Evolutionary conservation across 139 green algal species (phyloP).

Genomic region (Picochlorum sp.): DNA sequence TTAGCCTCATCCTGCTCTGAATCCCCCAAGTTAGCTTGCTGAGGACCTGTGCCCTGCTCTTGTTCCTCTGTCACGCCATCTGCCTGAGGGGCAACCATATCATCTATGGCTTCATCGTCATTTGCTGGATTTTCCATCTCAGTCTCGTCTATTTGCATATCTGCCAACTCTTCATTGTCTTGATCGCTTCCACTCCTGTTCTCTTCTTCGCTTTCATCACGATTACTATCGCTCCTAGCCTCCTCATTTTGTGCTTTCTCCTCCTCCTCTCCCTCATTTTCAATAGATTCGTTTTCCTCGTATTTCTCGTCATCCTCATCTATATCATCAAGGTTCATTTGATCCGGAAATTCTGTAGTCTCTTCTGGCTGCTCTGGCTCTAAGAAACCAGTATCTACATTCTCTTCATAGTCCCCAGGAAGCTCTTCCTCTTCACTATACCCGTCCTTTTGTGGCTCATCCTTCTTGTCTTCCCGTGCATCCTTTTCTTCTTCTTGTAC

Average conservation of each 20-base stretch:
- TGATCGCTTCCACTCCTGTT: slow-evolving; percentile 11
- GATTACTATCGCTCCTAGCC: not conserved
- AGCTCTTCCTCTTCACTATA: slow-evolving; percentile 36
- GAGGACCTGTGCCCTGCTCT: slow-evolving; percentile 11
- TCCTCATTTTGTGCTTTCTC: slow-evolving; percentile 16
- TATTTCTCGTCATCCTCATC: slow-evolving; percentile 11
- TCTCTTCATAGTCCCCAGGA: slow-evolving; percentile 60
- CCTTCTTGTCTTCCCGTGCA: too few relatives aligned
- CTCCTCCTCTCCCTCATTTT: slow-evolving; percentile 15
- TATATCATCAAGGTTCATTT: slow-evolving; percentile 73
- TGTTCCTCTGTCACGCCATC: slow-evolving; percentile 14
- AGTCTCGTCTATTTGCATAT: not conserved
- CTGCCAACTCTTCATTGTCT: slow-evolving; percentile 3
- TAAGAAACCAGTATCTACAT: slow-evolving; percentile 34
- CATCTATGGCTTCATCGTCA: slow-evolving; percentile 7
- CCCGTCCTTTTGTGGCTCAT: slow-evolving; percentile 2
- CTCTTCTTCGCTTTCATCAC: slow-evolving; percentile 22
- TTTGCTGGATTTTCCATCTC: slow-evolving; percentile 9
- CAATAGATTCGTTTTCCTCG: slow-evolving; percentile 10
- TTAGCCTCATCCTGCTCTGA: slow-evolving; percentile 7
- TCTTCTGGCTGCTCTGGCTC: slow-evolving; percentile 44
- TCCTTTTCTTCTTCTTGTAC: slow-evolving; percentile 27
- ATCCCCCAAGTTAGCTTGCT: slow-evolving; percentile 7
- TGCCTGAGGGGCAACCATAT: slow-evolving; percentile 8
- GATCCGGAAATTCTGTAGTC: slow-evolving; percentile 69